These are phyloP conservation scores for Fusarium lateritium DNA, from an alignment of 2,329 filamentous ascomycete species.

Conservation along the genomic window DNA sequence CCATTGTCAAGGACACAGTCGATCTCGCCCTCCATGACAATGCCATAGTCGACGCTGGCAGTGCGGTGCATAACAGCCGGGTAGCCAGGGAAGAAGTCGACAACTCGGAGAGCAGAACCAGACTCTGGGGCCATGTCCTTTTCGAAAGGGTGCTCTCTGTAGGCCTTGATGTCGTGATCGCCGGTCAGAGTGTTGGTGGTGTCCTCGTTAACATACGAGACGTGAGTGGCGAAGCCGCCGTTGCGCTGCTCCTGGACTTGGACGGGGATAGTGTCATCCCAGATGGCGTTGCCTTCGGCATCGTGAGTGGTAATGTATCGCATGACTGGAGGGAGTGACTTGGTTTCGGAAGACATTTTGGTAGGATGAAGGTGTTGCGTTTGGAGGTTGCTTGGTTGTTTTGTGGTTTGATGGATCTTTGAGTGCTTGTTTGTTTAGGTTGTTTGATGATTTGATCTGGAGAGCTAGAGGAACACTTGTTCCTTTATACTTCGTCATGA, in stretches of 20 bases:
- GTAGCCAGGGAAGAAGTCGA: conserved; percentile 44
- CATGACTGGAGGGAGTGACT: conserved; percentile 35
- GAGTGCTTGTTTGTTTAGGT: not conserved
- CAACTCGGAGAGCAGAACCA: conserved; percentile 36
- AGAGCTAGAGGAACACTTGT: not conserved
- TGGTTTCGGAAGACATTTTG: conserved; percentile 31
- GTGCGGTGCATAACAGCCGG: conserved; percentile 44
- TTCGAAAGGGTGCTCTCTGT: conserved; percentile 36
- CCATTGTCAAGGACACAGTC: conserved; percentile 44
- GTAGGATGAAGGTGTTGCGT: not conserved
- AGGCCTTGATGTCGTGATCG: conserved; percentile 37
- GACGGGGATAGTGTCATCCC: conserved; percentile 34
- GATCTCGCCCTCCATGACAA: conserved; percentile 43
- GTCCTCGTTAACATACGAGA: conserved; percentile 39
- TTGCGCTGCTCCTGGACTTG: conserved; percentile 30
- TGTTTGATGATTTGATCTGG: not conserved
- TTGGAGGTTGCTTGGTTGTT: not conserved
- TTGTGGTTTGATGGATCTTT: not conserved
- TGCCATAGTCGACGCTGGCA: conserved; percentile 43
- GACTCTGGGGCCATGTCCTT: conserved; percentile 39
- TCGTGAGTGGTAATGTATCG: conserved; percentile 45
- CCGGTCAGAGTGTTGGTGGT: conserved; percentile 23
- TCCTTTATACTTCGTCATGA: conserved; percentile 2
- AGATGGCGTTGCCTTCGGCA: conserved; percentile 36
- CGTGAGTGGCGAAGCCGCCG: conserved; percentile 42